Base-by-base conservation (phyloP, 768 basidiomycete species). In the Pleurotus salmoneostramineus region DNA sequence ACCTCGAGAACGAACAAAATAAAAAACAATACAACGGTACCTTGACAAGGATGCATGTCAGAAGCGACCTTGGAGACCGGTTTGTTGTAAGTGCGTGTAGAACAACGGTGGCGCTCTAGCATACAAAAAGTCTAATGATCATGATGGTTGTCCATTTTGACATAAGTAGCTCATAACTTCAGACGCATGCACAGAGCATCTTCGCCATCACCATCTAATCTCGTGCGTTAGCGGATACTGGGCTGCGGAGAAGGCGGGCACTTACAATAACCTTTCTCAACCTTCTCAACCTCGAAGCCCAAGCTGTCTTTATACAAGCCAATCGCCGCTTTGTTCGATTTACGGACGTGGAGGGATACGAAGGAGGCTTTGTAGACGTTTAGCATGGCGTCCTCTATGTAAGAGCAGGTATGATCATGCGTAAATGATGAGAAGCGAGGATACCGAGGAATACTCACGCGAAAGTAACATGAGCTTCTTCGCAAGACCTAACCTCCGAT, bases 401-500 rank as follows among this genome's bases (percentile, higher is more conserved):
- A 43, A 17, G 54, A 27, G 11, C 0, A 32, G 37, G 14, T 27
- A 50, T 31, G 50, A 17, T 47, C 6, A 45, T 45, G 44, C 12
- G 44, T 15, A 17, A 45, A 11, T 11, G 44, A 40, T 6, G 44
- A 27, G 15, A 45, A 11, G 44, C 11, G n/a, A 11, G 15, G 12
- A 17, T 14, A 52, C 17, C 34, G 32, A 12, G 57, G 44, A 43
- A 17, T 32, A 74, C 94, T 64, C 65, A 97, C 95, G 95, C 50
- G 93, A 92, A 37, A 93, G 87, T 15, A 93, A 65, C 95, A 98
- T 98, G 32, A 98, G 76, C 67, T 93, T 93, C 74, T 95, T 95
- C 12, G 95, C 95, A 2, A 98, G 71, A 6, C 96, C 95, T 5
- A 97, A 77, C n/a, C 95, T 82, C 45, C 95, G 80, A 67, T 97